Conservation (phyloP, 257 asterid genomes). For the Catharanthus roseus region DNA sequence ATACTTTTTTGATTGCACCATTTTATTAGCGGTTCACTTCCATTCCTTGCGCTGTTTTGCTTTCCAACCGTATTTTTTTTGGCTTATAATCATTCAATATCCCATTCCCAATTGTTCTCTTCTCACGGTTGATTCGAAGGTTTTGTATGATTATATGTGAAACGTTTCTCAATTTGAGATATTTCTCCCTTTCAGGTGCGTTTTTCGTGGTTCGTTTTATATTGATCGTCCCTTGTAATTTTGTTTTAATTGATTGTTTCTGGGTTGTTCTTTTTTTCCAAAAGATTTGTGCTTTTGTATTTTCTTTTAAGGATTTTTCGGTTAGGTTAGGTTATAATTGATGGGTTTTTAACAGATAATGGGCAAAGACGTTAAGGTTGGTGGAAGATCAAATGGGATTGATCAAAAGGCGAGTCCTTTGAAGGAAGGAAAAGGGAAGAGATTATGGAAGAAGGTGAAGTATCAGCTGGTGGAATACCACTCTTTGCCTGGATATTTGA, state of each 20-base stretch:
- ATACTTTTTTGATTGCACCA: neutral
- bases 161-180: neutral
- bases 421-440: slow-evolving; percentile 56
- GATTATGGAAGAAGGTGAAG: slow-evolving; percentile 86
- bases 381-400: slow-evolving; percentile 30
- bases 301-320: neutral
- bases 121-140: neutral
- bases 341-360: slow-evolving; percentile 34
- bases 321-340: neutral
- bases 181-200: slow-evolving; percentile 20
- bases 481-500: slow-evolving; percentile 84
- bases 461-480: slow-evolving; percentile 94
- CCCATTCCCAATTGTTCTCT: neutral
- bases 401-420: slow-evolving; percentile 19
- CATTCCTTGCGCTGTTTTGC: neutral
- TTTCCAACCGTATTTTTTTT: neutral
- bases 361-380: slow-evolving; percentile 32
- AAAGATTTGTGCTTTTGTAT: neutral
- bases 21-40: neutral
- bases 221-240: too few species aligned
- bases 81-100: neutral
- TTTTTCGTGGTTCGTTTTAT: neutral
- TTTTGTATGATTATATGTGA: neutral
- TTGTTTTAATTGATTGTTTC: neutral
- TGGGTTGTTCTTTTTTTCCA: neutral